These are phyloP conservation scores for Passiflora organensis DNA, from an alignment of 345 rosid species.

Conservation along the genomic window DNA sequence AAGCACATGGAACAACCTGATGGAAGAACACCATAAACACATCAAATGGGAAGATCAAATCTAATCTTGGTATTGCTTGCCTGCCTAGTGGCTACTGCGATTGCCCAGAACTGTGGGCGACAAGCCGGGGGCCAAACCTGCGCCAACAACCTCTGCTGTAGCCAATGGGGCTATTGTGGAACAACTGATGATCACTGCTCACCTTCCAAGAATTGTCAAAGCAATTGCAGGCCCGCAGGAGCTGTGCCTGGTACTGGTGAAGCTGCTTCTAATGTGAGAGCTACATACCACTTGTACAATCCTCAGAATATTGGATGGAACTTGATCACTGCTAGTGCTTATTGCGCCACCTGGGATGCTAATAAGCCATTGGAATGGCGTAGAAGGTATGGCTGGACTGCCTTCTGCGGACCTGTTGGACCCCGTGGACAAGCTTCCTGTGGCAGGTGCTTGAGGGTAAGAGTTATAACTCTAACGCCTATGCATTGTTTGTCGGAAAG, in stretches of 20 bases:
- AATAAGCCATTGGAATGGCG: constrained; percentile 53
- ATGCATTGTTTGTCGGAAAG: neutral
- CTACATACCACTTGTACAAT: constrained; percentile 52
- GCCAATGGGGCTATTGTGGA: constrained; percentile 23
- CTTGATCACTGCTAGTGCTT: constrained; percentile 45
- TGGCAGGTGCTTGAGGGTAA: constrained; percentile 42
- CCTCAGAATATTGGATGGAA: constrained; percentile 46
- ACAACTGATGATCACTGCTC: constrained; percentile 21
- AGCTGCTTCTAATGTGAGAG: constrained; percentile 48
- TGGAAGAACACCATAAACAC: neutral
- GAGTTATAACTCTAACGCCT: neutral
- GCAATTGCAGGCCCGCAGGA: constrained; percentile 13
- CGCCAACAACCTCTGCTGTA: constrained; percentile 21
- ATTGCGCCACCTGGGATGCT: constrained; percentile 72
- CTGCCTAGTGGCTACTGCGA: neutral
- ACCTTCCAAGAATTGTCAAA: constrained; percentile 20
- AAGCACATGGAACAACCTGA: neutral
- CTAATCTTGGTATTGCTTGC: neutral
- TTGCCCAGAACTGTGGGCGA: neutral
- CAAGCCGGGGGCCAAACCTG: neutral
- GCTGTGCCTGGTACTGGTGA: neutral
- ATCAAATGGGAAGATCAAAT: neutral
- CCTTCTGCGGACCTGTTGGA: constrained; percentile 28
- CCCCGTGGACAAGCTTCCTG: constrained; percentile 3
- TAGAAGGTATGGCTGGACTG: constrained; percentile 55